These are phyloP conservation scores for Trichosanthes cucumerina DNA, from an alignment of 306 rosid genomes.

Conservation along the genomic window DNA sequence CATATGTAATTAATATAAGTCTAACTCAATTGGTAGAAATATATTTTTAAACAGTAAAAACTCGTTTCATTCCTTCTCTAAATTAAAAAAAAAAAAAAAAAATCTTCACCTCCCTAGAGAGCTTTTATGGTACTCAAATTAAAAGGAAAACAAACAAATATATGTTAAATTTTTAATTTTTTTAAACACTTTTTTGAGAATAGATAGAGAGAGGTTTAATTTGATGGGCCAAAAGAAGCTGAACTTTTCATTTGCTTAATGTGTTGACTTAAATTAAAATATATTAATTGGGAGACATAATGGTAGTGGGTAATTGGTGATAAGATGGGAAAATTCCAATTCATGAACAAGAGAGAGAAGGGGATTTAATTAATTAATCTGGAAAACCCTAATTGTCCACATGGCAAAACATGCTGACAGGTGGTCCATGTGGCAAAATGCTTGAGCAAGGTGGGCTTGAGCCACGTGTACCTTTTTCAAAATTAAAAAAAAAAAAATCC, in stretches of 20 bases:
- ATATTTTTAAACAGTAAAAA: too few relatives aligned
- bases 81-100: too few relatives aligned
- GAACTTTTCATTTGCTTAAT: not conserved
- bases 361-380: not conserved
- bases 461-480: not conserved
- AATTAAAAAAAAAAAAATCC: not conserved
- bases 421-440: not conserved
- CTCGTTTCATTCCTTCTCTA: too few relatives aligned
- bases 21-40: too few relatives aligned
- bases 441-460: not conserved
- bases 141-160: too few relatives aligned
- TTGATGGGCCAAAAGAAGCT: not conserved
- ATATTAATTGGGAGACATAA: not conserved
- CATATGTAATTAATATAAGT: too few relatives aligned
- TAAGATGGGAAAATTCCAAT: not conserved
- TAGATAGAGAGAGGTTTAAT: not conserved
- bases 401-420: not conserved
- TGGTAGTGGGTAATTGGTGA: not conserved
- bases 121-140: too few relatives aligned
- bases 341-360: not conserved
- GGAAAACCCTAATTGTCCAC: constrained; percentile 1
- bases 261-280: not conserved
- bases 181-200: too few relatives aligned
- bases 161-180: too few relatives aligned
- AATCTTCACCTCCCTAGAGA: too few relatives aligned